Conservation (phyloP, 2,329 filamentous ascomycete genomes). For the Diaporthe vexans region DNA sequence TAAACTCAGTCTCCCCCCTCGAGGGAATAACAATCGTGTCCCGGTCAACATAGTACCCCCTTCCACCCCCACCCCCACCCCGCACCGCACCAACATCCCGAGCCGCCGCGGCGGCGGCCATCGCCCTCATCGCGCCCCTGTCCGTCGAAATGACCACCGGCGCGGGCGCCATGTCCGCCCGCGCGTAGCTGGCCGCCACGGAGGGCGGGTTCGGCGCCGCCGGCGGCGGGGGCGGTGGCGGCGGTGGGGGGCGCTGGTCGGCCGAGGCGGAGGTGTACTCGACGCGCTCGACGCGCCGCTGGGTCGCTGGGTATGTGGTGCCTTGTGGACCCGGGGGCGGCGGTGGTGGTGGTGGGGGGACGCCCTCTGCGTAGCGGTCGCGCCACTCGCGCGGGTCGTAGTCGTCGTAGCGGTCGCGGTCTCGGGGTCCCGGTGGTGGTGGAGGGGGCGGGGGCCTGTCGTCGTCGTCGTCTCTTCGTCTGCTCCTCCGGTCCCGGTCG, state of each 20-base stretch:
- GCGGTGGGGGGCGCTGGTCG: background rate
- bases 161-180: background rate
- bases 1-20: conserved; percentile 28
- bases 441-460: background rate
- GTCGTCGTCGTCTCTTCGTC: conserved; percentile 12
- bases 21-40: conserved; percentile 38
- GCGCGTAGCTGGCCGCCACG: conserved; percentile 17
- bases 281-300: conserved; percentile 23
- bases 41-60: conserved; percentile 39
- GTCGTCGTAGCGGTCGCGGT: conserved; percentile 22
- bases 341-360: background rate
- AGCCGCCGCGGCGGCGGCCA: background rate
- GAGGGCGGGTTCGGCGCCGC: conserved; percentile 27
- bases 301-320: background rate
- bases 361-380: conserved; percentile 23
- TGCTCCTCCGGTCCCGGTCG: conserved; percentile 14
- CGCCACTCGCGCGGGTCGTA: conserved; percentile 33
- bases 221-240: background rate
- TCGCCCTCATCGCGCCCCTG: background rate
- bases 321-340: too few species aligned
- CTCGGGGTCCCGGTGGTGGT: background rate
- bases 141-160: conserved; percentile 19
- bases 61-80: too few species aligned
- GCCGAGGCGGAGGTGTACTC: background rate
- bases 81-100: too few species aligned